A percentile compares a stretch with the other conserved stretches of the same genome.
phyloP scores from a whole-genome alignment of 495 filamentous ascomycete genomes.

The Penicillium odoratum region DNA sequence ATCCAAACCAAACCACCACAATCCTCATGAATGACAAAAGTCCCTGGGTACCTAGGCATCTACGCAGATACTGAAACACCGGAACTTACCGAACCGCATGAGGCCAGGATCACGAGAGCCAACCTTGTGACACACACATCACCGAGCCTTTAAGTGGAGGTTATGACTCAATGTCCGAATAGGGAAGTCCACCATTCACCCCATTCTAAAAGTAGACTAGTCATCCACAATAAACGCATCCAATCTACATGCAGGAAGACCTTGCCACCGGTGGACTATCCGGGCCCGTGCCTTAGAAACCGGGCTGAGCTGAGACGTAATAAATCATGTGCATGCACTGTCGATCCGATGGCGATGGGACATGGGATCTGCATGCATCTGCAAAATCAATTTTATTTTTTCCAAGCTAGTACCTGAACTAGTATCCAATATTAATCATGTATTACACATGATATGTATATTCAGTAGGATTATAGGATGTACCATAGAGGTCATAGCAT shows the following conservation, averaged over 20 bases:
- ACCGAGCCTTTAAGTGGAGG: no score
- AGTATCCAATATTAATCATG: neutral
- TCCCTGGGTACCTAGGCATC: neutral
- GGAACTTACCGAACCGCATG: constrained; percentile 29
- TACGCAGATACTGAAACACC: constrained; percentile 9
- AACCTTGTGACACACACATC: neutral
- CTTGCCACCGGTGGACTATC: neutral
- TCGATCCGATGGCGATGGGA: constrained; percentile 22
- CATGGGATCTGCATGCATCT: constrained; percentile 18
- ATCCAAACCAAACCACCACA: neutral
- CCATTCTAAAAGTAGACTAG: neutral
- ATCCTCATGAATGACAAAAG: neutral
- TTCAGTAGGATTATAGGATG: neutral
- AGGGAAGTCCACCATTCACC: neutral
- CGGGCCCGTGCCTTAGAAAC: constrained; percentile 11
- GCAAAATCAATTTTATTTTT: neutral
- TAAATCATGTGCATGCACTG: constrained; percentile 26
- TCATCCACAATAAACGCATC: neutral
- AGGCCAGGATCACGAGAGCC: constrained; percentile 11
- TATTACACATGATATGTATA: neutral
- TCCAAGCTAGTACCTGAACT: neutral
- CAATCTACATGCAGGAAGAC: neutral
- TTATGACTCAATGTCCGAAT: neutral
- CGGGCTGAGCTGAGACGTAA: constrained; percentile 31
- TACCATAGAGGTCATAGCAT: no score